Evolutionary conservation across 257 asterid species (phyloP).

Genomic region (Solanum commersonii): DNA sequence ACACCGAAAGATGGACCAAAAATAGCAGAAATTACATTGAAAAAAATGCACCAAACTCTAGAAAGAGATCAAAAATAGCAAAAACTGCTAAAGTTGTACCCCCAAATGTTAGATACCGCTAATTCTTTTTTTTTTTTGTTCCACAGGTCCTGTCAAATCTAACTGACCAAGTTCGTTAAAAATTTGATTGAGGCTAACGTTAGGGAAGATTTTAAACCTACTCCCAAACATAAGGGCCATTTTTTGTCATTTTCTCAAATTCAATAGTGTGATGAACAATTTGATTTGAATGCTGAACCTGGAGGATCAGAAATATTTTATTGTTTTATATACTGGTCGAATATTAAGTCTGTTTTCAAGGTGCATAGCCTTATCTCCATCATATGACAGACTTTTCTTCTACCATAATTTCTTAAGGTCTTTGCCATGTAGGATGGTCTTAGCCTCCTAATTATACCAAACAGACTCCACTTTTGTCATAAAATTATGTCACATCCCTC

Average conservation of each 20-base stretch:
- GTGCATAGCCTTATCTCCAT: not conserved
- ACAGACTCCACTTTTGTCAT: not conserved
- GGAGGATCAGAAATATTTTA: not conserved
- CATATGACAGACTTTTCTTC: not conserved
- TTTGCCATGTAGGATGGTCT: not conserved
- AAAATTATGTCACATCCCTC: not conserved
- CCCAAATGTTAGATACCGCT: not conserved
- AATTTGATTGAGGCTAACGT: not conserved
- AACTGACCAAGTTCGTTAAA: not conserved
- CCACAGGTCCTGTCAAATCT: not conserved
- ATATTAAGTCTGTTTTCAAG: not conserved
- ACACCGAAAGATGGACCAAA: not conserved
- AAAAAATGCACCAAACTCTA: not conserved
- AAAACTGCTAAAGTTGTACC: not conserved
- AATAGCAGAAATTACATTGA: not conserved
- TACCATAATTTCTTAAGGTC: not conserved
- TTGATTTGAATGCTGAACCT: not conserved
- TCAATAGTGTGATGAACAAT: not conserved
- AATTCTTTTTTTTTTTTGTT: not conserved
- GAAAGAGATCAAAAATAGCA: not conserved
- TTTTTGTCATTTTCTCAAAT: not conserved
- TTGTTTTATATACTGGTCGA: not conserved
- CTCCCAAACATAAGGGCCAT: not conserved
- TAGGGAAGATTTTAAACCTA: not conserved
- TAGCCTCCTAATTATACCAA: not conserved